These are phyloP conservation scores for Cercospora sp. DNA, from an alignment of 2,329 filamentous ascomycete genomes.

Conservation along the genomic window DNA sequence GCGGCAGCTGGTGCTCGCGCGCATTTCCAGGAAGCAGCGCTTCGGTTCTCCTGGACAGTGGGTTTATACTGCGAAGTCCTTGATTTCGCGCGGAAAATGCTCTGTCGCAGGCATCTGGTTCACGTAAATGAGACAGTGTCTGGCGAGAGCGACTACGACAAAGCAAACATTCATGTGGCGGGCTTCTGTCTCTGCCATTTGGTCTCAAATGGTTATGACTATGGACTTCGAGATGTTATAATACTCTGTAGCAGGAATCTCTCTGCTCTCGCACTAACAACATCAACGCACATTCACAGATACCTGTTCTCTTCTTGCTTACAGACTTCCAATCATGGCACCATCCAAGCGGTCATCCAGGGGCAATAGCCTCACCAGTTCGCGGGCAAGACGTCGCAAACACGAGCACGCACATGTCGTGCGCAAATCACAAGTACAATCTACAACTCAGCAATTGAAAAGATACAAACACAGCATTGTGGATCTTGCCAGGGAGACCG, in stretches of 20 bases:
- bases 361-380: not conserved
- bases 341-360: not conserved
- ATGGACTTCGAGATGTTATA: not conserved
- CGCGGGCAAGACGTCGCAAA: not conserved
- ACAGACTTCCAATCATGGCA: not conserved
- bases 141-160: not conserved
- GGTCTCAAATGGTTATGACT: not conserved
- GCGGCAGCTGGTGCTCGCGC: not conserved
- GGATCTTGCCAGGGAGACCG: not conserved
- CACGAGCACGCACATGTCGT: not conserved
- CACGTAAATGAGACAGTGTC: not conserved
- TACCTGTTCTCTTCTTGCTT: not conserved
- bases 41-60: not conserved
- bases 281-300: not conserved
- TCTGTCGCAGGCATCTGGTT: not conserved
- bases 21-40: not conserved
- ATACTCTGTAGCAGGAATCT: not conserved
- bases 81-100: not conserved
- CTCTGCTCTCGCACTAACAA: not conserved
- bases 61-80: not conserved
- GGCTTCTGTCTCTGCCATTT: not conserved
- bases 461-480: not conserved
- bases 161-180: not conserved
- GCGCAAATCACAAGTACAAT: not conserved
- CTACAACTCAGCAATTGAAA: not conserved